A percentile compares a stretch with the other conserved stretches of the same genome.
Conservation (phyloP, 1,139 yeast genomes). For the Debaryomycetaceae sp. region DNA sequence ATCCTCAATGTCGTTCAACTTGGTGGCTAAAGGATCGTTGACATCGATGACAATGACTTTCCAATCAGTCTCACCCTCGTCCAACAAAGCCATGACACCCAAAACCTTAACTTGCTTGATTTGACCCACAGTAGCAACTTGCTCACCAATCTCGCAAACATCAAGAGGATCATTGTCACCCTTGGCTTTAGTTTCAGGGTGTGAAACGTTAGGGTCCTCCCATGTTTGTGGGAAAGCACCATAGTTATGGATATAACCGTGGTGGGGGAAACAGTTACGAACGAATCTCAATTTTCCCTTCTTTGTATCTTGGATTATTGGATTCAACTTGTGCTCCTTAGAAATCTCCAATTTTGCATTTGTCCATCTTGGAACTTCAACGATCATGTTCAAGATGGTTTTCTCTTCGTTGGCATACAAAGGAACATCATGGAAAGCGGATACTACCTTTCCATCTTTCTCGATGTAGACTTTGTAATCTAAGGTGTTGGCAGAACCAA, state of each 20-base stretch:
- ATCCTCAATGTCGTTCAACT: conserved; percentile 76
- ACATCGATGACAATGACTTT: conserved; percentile 83
- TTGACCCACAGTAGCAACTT: conserved; percentile 66
- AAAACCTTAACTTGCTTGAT: conserved; percentile 82
- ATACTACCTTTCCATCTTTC: conserved; percentile 44
- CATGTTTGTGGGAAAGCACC: conserved; percentile 96
- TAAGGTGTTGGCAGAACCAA: conserved; percentile 88
- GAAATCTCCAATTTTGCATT: conserved; percentile 91
- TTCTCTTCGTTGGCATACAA: conserved; percentile 59
- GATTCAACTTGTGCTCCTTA: conserved; percentile 72
- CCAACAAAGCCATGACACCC: conserved; percentile 91
- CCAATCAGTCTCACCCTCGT: conserved; percentile 99
- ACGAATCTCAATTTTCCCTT: conserved; percentile 85
- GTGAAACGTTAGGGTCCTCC: conserved; percentile 65
- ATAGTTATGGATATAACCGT: conserved; percentile 92
- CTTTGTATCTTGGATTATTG: conserved; percentile 90
- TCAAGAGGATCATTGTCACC: conserved; percentile 98
- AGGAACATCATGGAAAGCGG: conserved; percentile 84
- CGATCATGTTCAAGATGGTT: conserved; percentile 79
- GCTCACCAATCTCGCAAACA: conserved; percentile 88
- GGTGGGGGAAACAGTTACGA: conserved; percentile 91
- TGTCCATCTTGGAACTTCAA: conserved; percentile 94
- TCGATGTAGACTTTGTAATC: conserved; percentile 76
- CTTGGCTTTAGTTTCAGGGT: conserved; percentile 75
- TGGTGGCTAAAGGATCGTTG: conserved; percentile 73